Evolutionary conservation across 2,329 filamentous ascomycete genomes (phyloP), one percentile per base, ranked within the genome.

Genomic region (Arthrocladium fulminans): DNA sequence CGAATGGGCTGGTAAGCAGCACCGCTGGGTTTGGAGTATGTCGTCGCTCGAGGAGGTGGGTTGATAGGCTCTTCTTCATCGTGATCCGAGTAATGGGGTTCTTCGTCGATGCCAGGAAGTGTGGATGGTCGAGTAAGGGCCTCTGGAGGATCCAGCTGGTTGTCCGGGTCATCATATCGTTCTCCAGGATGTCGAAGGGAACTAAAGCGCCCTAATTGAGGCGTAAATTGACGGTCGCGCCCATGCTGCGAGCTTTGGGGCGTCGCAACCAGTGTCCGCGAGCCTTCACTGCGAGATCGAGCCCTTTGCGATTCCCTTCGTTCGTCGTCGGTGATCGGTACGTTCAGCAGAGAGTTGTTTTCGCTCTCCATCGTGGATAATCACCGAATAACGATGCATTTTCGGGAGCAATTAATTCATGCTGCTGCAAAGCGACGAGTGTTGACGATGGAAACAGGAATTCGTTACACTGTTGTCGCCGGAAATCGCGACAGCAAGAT

Each of bases 301-400:
- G 32, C 25, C 7, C 3, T 13, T 19, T 27, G 44, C 3, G 13
- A 27, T 15, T 20, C 9, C 42, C 45, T 48, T 41, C 45, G 45
- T 42, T 48, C 45, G n/a, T 23, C 37, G 8, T 48, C 45, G 19
- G 45, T 48, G 13, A 48, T 41, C 17, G 45, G 45, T 8, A 48
- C 45, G 24, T 24, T 48, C 17, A 48, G 25, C 30, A 48, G 38
- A 42, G 45, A 41, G 17, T 41, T 48, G 19, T 23, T 27, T 22
- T 48, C 45, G 37, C 25, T 48, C 24, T 48, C 38, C 45, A 48
- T 47, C n/a, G 23, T 47, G 34, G 8, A 7, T 25, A 3, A 10
- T 24, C 8, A 17, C 19, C 32, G 15, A 12, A 38, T 23, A 17
- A 20, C 22, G 32, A 39, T 47, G 23, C 44, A 47, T 47, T 5